Evolutionary conservation across 2,329 filamentous ascomycete genomes (phyloP).

Genomic region (Phyllosticta citrichinensis): DNA sequence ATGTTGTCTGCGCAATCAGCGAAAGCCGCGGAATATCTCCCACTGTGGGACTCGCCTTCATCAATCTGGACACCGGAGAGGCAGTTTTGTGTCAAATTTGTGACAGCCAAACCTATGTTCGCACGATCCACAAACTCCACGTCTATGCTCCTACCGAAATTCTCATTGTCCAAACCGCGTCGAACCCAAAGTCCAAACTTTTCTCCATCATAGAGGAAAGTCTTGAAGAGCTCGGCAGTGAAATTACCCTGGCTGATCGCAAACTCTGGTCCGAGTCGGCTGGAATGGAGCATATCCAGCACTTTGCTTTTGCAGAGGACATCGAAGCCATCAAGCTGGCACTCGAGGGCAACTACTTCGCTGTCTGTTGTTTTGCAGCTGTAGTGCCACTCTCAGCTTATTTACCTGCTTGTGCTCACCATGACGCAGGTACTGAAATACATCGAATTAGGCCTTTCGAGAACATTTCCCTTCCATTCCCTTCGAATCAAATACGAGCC

Average conservation of each 20-base stretch:
- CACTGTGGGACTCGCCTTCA: slow-evolving; percentile 73
- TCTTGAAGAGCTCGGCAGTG: slow-evolving; percentile 47
- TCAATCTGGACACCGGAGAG: slow-evolving; percentile 79
- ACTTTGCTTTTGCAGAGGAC: slow-evolving; percentile 71
- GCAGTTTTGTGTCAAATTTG: slow-evolving; percentile 81
- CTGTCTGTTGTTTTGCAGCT: slow-evolving; percentile 74
- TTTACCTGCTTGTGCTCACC: slow-evolving; percentile 10
- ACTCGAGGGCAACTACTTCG: slow-evolving; percentile 74
- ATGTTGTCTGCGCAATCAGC: slow-evolving; percentile 77
- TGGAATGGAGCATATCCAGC: slow-evolving; percentile 68
- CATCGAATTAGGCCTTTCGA: slow-evolving; percentile 58
- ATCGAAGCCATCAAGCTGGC: slow-evolving; percentile 71
- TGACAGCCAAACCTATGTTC: slow-evolving; percentile 85
- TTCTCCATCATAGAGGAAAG: slow-evolving; percentile 65
- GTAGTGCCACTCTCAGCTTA: slow-evolving; percentile 36
- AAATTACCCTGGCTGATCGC: slow-evolving; percentile 58
- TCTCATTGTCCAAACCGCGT: slow-evolving; percentile 64
- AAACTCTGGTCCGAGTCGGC: slow-evolving; percentile 73
- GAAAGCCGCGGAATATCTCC: slow-evolving; percentile 83
- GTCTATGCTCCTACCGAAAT: slow-evolving; percentile 73
- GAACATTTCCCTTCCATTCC: slow-evolving; percentile 66
- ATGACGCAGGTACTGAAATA: slow-evolving; percentile 62
- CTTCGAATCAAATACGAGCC: slow-evolving; percentile 79
- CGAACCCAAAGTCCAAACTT: slow-evolving; percentile 62
- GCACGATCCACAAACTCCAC: slow-evolving; percentile 75